Conservation (phyloP, 108 stramenopile species). For the Cyclotella choctawhatcheeana region DNA sequence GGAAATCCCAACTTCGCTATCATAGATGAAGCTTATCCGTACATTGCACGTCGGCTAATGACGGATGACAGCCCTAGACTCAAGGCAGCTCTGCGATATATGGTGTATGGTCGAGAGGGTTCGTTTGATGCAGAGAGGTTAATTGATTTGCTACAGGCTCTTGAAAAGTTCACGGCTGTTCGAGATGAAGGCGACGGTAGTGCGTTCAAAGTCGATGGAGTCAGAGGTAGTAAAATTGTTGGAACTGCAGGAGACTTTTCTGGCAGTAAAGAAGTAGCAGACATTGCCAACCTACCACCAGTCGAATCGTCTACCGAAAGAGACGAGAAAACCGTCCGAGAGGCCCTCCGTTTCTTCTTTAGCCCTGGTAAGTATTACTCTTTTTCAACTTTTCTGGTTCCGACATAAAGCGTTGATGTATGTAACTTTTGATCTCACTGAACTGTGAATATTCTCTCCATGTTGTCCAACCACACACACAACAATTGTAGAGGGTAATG, state of each 20-base stretch:
- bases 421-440: too few relatives aligned
- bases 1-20: conserved; percentile 95
- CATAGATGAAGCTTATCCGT: conserved; percentile 96
- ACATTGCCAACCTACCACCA: conserved; percentile 9
- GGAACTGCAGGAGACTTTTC: conserved; percentile 77
- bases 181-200: conserved; percentile 85
- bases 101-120: conserved; percentile 92
- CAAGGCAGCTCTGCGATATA: conserved; percentile 87
- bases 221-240: conserved; percentile 72
- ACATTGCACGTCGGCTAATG: conserved; percentile 90
- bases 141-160: conserved; percentile 91
- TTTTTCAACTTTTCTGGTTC: too few relatives aligned
- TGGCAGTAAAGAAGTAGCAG: conserved; percentile 72
- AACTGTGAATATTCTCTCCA: too few relatives aligned
- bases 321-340: conserved; percentile 78
- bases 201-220: conserved; percentile 85
- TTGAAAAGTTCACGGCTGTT: conserved; percentile 86
- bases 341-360: conserved; percentile 93
- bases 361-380: too few relatives aligned
- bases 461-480: too few relatives aligned
- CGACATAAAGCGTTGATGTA: too few relatives aligned
- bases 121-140: conserved; percentile 92
- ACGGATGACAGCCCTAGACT: conserved; percentile 89
- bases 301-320: conserved; percentile 37
- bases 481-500: conserved; percentile 88